phyloP scores from a whole-genome alignment of 495 filamentous ascomycete species.

The Annulohypoxylon moriforme region DNA sequence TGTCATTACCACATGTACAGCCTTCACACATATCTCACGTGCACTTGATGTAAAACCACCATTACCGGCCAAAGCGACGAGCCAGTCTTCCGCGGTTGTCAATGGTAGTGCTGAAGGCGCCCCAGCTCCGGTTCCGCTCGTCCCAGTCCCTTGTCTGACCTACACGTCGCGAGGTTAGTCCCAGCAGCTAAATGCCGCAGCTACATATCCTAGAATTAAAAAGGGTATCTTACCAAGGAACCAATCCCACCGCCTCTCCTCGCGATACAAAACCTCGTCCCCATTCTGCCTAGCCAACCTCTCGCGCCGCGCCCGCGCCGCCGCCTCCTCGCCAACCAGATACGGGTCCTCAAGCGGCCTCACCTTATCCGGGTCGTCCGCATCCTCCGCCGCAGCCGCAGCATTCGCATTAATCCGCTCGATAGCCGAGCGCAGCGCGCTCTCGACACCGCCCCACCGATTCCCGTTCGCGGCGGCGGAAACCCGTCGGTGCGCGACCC shows the following conservation, averaged over 20 bases:
- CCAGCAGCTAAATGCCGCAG: slow-evolving; percentile 1
- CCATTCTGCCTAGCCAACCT: slow-evolving; percentile 59
- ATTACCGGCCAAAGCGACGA: slow-evolving; percentile 50
- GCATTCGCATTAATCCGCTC: slow-evolving; percentile 36
- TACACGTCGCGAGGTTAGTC: slow-evolving; percentile 35
- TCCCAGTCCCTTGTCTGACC: slow-evolving; percentile 62
- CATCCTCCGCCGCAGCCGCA: slow-evolving; percentile 16
- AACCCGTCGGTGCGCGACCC: slow-evolving; percentile 60
- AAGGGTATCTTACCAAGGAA: slow-evolving; percentile 60
- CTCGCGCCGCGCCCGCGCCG: slow-evolving; percentile 55
- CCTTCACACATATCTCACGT: background rate
- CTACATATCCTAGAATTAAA: background rate
- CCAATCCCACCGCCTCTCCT: slow-evolving; percentile 63
- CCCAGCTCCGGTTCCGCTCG: slow-evolving; percentile 60
- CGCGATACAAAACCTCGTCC: slow-evolving; percentile 56
- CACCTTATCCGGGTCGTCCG: slow-evolving; percentile 38
- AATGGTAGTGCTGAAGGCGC: slow-evolving; percentile 52
- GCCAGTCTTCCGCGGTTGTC: slow-evolving; percentile 50
- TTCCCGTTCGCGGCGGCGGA: slow-evolving; percentile 40
- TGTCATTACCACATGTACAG: background rate
- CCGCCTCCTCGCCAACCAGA: slow-evolving; percentile 64
- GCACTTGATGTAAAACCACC: background rate
- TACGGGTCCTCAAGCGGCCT: slow-evolving; percentile 65
- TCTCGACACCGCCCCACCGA: slow-evolving; percentile 39
- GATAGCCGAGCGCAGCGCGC: slow-evolving; percentile 40